Evolutionary conservation across 73 alveolate genomes (phyloP).

Genomic region (Stentor coeruleus): DNA sequence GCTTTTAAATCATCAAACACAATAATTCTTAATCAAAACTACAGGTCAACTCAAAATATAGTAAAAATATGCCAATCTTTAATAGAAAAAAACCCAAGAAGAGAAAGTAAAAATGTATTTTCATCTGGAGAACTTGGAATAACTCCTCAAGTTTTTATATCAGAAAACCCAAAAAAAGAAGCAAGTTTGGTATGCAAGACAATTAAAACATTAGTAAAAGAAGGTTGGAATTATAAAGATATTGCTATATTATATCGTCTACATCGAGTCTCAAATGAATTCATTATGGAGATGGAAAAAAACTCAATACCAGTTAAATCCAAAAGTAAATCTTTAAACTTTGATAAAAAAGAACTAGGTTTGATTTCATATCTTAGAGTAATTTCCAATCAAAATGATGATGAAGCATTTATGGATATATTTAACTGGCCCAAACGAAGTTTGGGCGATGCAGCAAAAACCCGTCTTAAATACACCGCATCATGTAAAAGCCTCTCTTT

Average conservation of each 20-base stretch:
- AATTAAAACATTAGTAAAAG: slow-evolving; percentile 29
- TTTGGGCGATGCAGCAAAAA: neutral
- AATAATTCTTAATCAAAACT: slow-evolving; percentile 48
- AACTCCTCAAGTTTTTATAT: neutral
- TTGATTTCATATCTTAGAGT: neutral
- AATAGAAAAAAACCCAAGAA: slow-evolving; percentile 36
- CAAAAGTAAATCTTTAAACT: slow-evolving; percentile 32
- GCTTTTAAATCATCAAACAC: slow-evolving; percentile 15
- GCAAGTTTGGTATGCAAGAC: slow-evolving; percentile 29
- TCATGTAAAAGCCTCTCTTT: neutral
- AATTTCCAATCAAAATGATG: neutral
- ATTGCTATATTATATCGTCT: slow-evolving; percentile 59
- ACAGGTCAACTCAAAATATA: slow-evolving; percentile 56
- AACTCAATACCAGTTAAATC: slow-evolving; percentile 43
- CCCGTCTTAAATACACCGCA: neutral
- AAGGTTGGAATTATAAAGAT: slow-evolving; percentile 43
- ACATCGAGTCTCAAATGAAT: slow-evolving; percentile 25
- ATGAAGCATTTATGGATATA: neutral
- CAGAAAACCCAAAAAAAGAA: slow-evolving; percentile 28
- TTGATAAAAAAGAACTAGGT: slow-evolving; percentile 31
- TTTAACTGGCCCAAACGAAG: slow-evolving; percentile 18
- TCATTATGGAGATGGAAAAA: slow-evolving; percentile 37
- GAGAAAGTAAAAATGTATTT: slow-evolving; percentile 30
- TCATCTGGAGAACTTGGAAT: slow-evolving; percentile 27
- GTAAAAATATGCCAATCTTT: slow-evolving; percentile 41